Conservation (phyloP, 2,329 filamentous ascomycete genomes). For the Fusarium bactridioides region DNA sequence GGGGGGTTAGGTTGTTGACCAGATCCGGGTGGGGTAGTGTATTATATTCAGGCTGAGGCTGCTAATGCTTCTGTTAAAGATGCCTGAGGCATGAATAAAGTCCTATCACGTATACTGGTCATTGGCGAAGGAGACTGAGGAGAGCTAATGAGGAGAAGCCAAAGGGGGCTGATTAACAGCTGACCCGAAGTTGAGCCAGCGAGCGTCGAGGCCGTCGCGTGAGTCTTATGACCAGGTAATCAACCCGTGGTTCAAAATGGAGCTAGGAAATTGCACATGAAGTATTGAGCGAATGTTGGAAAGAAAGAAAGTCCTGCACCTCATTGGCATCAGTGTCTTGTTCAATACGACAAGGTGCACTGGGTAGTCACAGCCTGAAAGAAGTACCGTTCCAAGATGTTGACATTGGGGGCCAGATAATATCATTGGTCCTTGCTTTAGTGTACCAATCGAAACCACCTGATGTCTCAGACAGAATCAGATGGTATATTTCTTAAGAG, state of each 20-base stretch:
- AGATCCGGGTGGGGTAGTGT: too few relatives aligned
- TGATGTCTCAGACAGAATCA: neutral
- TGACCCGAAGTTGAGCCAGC: too few relatives aligned
- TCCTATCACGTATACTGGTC: too few relatives aligned
- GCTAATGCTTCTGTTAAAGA: too few relatives aligned
- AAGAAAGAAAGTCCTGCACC: neutral
- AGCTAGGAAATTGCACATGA: fast-evolving
- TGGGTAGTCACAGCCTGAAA: neutral
- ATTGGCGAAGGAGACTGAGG: too few relatives aligned
- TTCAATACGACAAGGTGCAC: neutral
- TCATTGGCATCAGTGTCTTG: neutral
- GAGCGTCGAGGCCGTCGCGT: too few relatives aligned
- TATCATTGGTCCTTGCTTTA: neutral
- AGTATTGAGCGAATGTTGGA: neutral
- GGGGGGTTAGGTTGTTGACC: too few relatives aligned
- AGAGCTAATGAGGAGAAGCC: too few relatives aligned
- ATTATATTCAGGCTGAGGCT: too few relatives aligned
- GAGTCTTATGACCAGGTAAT: fast-evolving
- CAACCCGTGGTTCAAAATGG: fast-evolving
- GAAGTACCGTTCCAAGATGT: neutral
- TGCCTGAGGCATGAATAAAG: too few relatives aligned
- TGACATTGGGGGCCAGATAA: fast-evolving
- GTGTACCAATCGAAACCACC: neutral
- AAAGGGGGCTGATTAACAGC: too few relatives aligned
- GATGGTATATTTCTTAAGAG: neutral